Conservation (phyloP, 441 rosid genomes). For the Gossypium schwendimanii region DNA sequence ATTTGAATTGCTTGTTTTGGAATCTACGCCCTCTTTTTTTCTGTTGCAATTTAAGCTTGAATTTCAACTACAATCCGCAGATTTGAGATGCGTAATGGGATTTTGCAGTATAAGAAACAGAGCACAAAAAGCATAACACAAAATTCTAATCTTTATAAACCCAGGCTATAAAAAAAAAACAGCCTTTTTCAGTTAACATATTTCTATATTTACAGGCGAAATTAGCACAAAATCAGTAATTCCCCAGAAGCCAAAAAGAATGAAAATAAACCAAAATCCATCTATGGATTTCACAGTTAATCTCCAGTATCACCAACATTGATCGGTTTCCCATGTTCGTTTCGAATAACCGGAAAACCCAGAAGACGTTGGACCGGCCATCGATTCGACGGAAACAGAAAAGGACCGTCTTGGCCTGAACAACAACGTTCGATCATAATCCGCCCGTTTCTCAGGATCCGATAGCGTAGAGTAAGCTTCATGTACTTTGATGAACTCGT, state of each 20-base stretch:
- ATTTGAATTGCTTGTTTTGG: too few relatives aligned
- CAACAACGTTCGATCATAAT: slow-evolving; percentile 36
- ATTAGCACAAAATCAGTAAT: neutral
- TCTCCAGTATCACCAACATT: slow-evolving; percentile 39
- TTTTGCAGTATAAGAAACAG: neutral
- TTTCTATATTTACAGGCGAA: slow-evolving; percentile 8
- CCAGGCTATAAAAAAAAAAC: slow-evolving; percentile 31
- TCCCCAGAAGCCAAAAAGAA: neutral
- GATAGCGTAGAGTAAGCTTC: slow-evolving; percentile 60
- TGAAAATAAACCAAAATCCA: neutral
- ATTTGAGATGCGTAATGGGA: neutral
- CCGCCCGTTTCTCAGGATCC: slow-evolving; percentile 56
- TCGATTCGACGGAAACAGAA: slow-evolving; percentile 12
- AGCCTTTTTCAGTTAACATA: slow-evolving; percentile 16
- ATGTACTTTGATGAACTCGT: slow-evolving; percentile 46
- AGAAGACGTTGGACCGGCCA: slow-evolving; percentile 12
- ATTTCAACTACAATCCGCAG: neutral
- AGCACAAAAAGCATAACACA: neutral
- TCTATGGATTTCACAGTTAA: neutral
- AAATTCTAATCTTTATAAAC: neutral
- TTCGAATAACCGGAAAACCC: slow-evolving; percentile 25
- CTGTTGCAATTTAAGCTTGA: neutral
- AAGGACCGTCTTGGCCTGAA: slow-evolving; percentile 18
- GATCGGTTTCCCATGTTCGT: slow-evolving; percentile 57
- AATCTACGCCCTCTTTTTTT: too few relatives aligned